phyloP scores from a whole-genome alignment of 2,329 filamentous ascomycete species.

The Neurospora crassa region DNA sequence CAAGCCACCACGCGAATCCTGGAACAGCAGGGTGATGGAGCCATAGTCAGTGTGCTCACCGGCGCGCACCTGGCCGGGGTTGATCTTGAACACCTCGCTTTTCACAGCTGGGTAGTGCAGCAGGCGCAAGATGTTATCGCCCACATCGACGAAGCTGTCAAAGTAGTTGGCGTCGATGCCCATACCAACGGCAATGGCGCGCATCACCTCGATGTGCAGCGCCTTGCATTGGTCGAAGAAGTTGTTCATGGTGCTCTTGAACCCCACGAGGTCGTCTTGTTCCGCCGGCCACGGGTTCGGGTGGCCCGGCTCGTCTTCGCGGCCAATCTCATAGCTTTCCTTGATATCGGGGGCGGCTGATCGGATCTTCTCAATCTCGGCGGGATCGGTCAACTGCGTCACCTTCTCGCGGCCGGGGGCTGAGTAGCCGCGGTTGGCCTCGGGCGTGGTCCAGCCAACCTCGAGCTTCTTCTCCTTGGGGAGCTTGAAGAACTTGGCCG shows the following conservation, averaged over 20 bases:
- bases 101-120: constrained; percentile 67
- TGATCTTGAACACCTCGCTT: constrained; percentile 54
- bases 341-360: constrained; percentile 53
- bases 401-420: constrained; percentile 63
- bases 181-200: constrained; percentile 76
- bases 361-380: constrained; percentile 49
- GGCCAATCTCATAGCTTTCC: constrained; percentile 56
- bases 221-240: constrained; percentile 69
- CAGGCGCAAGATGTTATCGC: constrained; percentile 62
- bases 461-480: constrained; percentile 52
- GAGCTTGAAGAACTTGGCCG: constrained; percentile 62
- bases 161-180: constrained; percentile 64
- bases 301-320: constrained; percentile 45
- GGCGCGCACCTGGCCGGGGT: constrained; percentile 62
- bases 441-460: constrained; percentile 61
- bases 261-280: constrained; percentile 43
- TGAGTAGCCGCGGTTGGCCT: constrained; percentile 67
- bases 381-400: constrained; percentile 41
- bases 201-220: constrained; percentile 71
- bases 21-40: constrained; percentile 52
- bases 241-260: constrained; percentile 60
- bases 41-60: constrained; percentile 67
- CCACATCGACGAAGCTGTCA: constrained; percentile 60
- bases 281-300: constrained; percentile 70
- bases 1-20: constrained; percentile 45